Evolutionary conservation across 148 eudicot genomes (phyloP).

Genomic region (Camellia sinensis): DNA sequence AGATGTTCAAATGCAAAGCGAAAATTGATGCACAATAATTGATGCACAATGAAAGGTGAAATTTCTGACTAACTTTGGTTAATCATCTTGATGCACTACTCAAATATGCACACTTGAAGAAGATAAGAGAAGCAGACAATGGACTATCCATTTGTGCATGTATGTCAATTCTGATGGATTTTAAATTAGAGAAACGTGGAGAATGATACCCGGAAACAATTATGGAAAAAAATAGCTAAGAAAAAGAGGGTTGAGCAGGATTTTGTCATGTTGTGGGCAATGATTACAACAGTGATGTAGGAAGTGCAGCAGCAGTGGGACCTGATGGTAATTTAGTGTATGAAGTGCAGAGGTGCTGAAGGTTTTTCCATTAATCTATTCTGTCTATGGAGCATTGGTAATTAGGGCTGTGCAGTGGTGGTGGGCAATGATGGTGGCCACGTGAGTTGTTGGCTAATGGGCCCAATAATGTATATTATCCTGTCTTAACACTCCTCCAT

Average conservation of each 20-base stretch:
- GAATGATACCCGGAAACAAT: too few relatives aligned
- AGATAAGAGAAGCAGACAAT: not conserved
- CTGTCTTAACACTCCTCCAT: too few relatives aligned
- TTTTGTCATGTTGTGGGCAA: not conserved
- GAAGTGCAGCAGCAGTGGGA: not conserved
- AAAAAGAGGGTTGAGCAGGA: not conserved
- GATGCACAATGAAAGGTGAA: not conserved
- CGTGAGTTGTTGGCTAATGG: too few relatives aligned
- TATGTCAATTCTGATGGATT: not conserved
- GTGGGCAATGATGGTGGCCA: too few relatives aligned
- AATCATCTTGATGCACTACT: not conserved
- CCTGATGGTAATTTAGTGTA: not conserved
- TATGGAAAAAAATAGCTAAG: too few relatives aligned
- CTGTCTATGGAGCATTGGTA: not conserved
- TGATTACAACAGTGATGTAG: not conserved
- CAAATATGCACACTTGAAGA: not conserved
- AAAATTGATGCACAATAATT: not conserved
- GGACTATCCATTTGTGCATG: too few relatives aligned
- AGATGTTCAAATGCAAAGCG: not conserved
- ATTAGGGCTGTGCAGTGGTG: not conserved
- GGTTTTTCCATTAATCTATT: too few relatives aligned
- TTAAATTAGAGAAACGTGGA: not conserved
- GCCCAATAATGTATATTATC: too few relatives aligned
- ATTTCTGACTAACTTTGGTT: not conserved
- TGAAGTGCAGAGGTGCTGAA: too few relatives aligned